Base-by-base conservation (phyloP, 352 stramenopile species). In the Aphanomyces astaci region DNA sequence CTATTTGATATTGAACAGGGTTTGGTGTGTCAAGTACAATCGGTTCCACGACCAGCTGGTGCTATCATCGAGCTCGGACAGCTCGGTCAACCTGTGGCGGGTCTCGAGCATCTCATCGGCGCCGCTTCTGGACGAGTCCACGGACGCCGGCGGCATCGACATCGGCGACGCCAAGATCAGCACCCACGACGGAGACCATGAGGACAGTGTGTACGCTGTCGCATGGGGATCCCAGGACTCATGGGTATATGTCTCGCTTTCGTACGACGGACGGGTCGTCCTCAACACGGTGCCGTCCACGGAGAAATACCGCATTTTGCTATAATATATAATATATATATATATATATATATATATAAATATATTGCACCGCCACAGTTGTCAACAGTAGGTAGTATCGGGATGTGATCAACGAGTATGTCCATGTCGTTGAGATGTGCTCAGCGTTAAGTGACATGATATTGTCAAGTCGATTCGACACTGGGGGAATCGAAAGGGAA, bases 271-370 rank as follows among this genome's bases (percentile, higher is more conserved):
- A 7, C 87, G 90, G 43, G 79, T 98, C 40, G 87, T 95, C 31
- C 75, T 99, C 17, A 96, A 98, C 78, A 87, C 98, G 71, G 97
- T 99, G 32, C 96, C 96, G 32, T 98, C 92, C 17, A 97, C 97
- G 5, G 97, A 99, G 77, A 99, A 99, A 75, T 99, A 99, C 79
- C 99, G 99, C 72, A 99, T 99, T 76, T 79, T 99, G 65, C 73
- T 99, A 27, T 99, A 89, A 36, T 22, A 30, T 28, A 46, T 17
- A 46, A 17, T 9, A 17, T 63, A 39, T 9, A 24, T 60, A 22
- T 63, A 71, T 17, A 46, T n/a, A n/a, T n/a, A n/a, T n/a, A n/a
- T n/a, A n/a, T n/a, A n/a, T n/a, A n/a, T n/a, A n/a, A n/a, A n/a
- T n/a, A n/a, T n/a, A n/a, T n/a, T n/a, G n/a, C n/a, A n/a, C n/a